Percentiles rank a stretch among this genome's conserved stretches.
These are phyloP conservation scores for Boletus rubroflammeus DNA, from an alignment of 768 basidiomycete genomes.

Conservation along the genomic window DNA sequence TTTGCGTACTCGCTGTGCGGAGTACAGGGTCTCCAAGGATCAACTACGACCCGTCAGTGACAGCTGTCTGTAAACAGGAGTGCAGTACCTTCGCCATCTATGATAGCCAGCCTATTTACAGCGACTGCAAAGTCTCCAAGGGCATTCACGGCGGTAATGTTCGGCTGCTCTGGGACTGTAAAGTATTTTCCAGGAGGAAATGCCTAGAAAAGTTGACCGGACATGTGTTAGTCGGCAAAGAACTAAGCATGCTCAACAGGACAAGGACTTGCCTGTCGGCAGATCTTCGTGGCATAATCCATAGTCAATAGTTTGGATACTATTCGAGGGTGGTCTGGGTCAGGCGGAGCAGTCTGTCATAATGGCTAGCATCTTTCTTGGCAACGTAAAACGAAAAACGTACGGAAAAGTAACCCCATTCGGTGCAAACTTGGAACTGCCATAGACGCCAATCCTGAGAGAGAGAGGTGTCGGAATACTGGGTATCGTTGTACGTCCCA, in stretches of 20 bases:
- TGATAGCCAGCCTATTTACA: constrained; percentile 78
- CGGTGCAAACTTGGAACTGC: constrained; percentile 89
- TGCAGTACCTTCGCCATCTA: constrained; percentile 73
- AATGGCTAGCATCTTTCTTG: not conserved
- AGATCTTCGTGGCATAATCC: constrained; percentile 68
- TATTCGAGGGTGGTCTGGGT: constrained; percentile 66
- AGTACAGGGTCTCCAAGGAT: constrained; percentile 88
- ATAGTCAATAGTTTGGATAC: constrained; percentile 74
- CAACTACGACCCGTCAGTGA: constrained; percentile 45
- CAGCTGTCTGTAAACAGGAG: not conserved
- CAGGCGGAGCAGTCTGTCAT: constrained; percentile 67
- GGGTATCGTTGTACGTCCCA: constrained; percentile 69
- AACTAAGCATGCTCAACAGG: not conserved
- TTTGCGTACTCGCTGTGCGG: constrained; percentile 74
- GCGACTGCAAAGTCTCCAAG: constrained; percentile 84
- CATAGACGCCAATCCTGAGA: constrained; percentile 82
- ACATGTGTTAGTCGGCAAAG: not conserved
- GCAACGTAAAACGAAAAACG: constrained; percentile 16
- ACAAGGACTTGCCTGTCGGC: constrained; percentile 48
- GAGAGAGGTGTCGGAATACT: constrained; percentile 59
- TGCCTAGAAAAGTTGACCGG: constrained; percentile 41
- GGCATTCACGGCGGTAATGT: constrained; percentile 76
- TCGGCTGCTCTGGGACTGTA: constrained; percentile 66
- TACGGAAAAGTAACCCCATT: constrained; percentile 94
- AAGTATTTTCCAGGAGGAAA: constrained; percentile 77